Evolutionary conservation across 345 rosid species (phyloP), one percentile per base, ranked within the genome.

Genomic region (Rhizophora mangle): DNA sequence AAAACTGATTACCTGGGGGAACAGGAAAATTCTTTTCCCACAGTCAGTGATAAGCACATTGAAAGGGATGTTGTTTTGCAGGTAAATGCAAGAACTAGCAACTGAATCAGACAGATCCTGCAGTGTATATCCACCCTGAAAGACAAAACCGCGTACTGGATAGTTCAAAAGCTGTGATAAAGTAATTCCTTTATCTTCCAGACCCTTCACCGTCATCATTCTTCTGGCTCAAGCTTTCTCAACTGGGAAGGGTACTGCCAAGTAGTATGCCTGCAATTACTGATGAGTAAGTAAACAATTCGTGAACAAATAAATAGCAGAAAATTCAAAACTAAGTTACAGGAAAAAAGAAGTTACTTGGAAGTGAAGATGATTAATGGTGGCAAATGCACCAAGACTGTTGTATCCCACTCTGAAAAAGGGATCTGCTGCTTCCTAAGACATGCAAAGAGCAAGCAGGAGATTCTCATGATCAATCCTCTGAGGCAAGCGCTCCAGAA

Each of bases 31-130:
- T 55, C 59, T 55, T 22, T 55, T 55, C 27, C 59, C 59, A 55
- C 59, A 55, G 22, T 55, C 59, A 55, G 59, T 13, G 59, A 55
- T 22, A 11, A 55, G 59, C 30, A 55, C 59, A 26, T 55, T 55
- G 59, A 55, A 55, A 8, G 59, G 59, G 59, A 55, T 55, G 8
- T 55, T 55, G 27, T 22, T 55, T 13, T 55, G 59, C 27, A 55
- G 59, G 59, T 22, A 55, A 55, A 55, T 55, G 59, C 59, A 55
- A 55, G 59, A 55, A 55, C 16, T 55, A 26, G 59, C 59, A 55
- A 55, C 59, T 0, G 29, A 55, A 55, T 55, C 59, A 55, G 59
- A 55, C 16, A 55, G 29, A 55, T 55, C 59, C 59, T 55, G 59
- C 29, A 55, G 22, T 22, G 30, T 55, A 55, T 1, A 26, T 55